Conservation (phyloP, 108 stramenopile species). For the Cyclotella baltica region DNA sequence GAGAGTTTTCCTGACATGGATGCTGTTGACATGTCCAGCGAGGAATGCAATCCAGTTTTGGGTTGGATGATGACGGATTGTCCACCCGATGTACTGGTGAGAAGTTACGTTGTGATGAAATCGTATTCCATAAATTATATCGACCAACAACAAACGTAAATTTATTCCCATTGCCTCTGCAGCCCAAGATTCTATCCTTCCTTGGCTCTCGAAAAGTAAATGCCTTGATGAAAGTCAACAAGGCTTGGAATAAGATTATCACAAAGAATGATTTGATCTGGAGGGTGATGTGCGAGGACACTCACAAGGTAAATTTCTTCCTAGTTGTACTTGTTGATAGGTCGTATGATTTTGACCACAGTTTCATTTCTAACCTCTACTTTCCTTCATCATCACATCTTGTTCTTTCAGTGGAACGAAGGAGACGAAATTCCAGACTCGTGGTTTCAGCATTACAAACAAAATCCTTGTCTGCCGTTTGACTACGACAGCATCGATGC, state of each 20-base stretch:
- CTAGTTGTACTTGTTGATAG: background rate
- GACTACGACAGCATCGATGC: constrained; percentile 70
- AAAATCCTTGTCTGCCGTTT: constrained; percentile 78
- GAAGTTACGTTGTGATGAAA: too few species aligned
- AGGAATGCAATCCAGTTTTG: constrained; percentile 24
- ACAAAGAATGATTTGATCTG: constrained; percentile 43
- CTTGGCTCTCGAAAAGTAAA: constrained; percentile 68
- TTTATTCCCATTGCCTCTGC: too few species aligned
- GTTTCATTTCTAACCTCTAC: background rate
- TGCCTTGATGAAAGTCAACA: constrained; percentile 50
- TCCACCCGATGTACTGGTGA: constrained; percentile 71
- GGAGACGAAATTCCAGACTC: constrained; percentile 64
- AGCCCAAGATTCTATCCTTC: constrained; percentile 75
- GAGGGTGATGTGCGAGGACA: constrained; percentile 65
- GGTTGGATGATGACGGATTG: constrained; percentile 42
- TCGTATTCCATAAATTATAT: too few species aligned
- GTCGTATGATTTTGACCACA: background rate
- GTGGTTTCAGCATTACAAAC: constrained; percentile 70
- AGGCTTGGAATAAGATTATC: constrained; percentile 49
- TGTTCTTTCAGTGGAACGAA: constrained; percentile 63
- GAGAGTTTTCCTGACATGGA: constrained; percentile 4
- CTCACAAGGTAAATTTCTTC: constrained; percentile 67
- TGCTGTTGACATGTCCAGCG: constrained; percentile 5
- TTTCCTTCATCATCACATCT: constrained; percentile 1
- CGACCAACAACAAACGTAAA: too few species aligned